These are phyloP conservation scores for Grifola frondosa DNA, from an alignment of 1,284 basidiomycete genomes.

Conservation along the genomic window DNA sequence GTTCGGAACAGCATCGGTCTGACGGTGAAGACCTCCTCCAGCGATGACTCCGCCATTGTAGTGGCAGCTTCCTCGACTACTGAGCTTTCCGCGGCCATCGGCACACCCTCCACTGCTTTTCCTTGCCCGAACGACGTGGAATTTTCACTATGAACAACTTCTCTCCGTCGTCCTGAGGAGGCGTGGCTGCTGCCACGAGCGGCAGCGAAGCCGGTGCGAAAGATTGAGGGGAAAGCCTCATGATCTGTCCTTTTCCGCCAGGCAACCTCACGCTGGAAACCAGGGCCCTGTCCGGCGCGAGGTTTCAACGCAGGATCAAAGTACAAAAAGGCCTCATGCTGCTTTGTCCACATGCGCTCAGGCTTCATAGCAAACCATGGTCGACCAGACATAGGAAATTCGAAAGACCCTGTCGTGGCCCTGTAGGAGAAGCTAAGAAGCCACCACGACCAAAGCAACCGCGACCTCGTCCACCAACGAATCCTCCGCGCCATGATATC, in stretches of 20 bases:
- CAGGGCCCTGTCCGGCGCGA: conserved; percentile 50
- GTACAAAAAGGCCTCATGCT: conserved; percentile 70
- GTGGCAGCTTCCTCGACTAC: conserved; percentile 28
- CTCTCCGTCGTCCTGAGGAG: too few relatives aligned
- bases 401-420: too few relatives aligned
- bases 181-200: too few relatives aligned
- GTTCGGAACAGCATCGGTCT: conserved; percentile 41
- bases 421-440: too few relatives aligned
- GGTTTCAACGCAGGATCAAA: conserved; percentile 57
- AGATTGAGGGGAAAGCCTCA: too few relatives aligned
- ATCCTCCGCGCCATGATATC: conserved; percentile 31
- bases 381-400: conserved; percentile 25
- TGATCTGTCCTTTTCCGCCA: conserved; percentile 36
- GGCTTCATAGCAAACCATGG: conserved; percentile 71
- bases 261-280: conserved; percentile 61
- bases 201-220: too few relatives aligned
- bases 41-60: conserved; percentile 39
- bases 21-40: conserved; percentile 59
- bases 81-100: conserved; percentile 6
- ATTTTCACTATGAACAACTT: conserved; percentile 42
- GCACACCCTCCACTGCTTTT: conserved; percentile 18
- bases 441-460: too few relatives aligned
- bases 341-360: conserved; percentile 77
- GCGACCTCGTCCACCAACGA: too few relatives aligned
- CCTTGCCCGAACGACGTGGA: conserved; percentile 43